phyloP scores from a whole-genome alignment of 2,329 filamentous ascomycete species.

The Aspergillus pseudoviridinutans region DNA sequence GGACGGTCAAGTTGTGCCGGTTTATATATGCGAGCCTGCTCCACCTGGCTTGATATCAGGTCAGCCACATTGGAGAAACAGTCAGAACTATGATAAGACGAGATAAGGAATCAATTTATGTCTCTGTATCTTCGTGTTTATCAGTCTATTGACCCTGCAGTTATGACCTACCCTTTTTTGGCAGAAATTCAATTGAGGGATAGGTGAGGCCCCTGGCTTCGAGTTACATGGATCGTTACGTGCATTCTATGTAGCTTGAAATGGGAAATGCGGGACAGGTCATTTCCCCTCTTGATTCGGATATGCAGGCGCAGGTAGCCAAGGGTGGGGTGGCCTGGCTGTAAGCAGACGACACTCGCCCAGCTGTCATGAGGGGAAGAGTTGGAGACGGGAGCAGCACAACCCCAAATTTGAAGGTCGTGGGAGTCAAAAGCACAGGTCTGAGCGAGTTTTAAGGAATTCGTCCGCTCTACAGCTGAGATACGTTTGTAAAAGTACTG shows the following conservation, averaged over 20 bases:
- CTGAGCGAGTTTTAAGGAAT: neutral
- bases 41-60: neutral
- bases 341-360: neutral
- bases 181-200: neutral
- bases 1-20: neutral
- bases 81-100: neutral
- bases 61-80: neutral
- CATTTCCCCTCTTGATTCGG: neutral
- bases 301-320: neutral
- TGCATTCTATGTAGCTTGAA: neutral
- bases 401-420: neutral
- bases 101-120: neutral
- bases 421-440: neutral
- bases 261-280: neutral
- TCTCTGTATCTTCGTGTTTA: neutral
- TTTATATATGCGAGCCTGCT: neutral
- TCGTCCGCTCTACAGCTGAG: neutral
- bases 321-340: neutral
- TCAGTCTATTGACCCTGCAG: neutral
- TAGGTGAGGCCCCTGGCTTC: neutral
- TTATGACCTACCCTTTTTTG: neutral
- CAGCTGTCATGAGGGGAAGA: neutral
- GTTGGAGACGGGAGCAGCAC: neutral
- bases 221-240: neutral
- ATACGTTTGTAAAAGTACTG: neutral